Conservation (phyloP, 495 filamentous ascomycete species). For the Hyaloscypha finlandica region DNA sequence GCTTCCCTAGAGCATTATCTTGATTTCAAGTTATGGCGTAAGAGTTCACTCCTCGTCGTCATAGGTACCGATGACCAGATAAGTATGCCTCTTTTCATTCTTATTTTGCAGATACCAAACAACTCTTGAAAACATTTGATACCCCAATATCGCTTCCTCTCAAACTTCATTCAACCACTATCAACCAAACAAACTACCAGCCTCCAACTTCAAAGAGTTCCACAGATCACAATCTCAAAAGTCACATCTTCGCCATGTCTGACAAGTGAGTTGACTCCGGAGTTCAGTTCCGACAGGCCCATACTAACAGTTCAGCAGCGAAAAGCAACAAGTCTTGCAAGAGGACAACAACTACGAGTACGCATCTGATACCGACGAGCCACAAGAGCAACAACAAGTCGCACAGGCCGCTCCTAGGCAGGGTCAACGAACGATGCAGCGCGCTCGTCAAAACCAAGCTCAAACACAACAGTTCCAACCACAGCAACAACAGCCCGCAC, state of each 20-base stretch:
- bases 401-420: background rate
- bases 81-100: slow-evolving; percentile 2
- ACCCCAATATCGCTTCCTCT: background rate
- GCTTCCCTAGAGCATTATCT: background rate
- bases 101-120: background rate
- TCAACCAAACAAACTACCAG: background rate
- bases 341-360: slow-evolving; percentile 27
- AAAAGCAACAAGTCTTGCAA: slow-evolving; percentile 24
- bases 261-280: slow-evolving; percentile 13
- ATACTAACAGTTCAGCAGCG: slow-evolving; percentile 17
- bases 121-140: background rate
- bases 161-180: background rate
- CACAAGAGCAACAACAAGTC: slow-evolving; percentile 23
- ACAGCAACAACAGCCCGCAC: slow-evolving; percentile 9
- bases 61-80: background rate
- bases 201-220: background rate
- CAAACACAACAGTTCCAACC: slow-evolving; percentile 6
- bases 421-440: slow-evolving; percentile 32
- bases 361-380: slow-evolving; percentile 34
- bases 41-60: background rate
- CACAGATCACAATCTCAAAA: background rate
- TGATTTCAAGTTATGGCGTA: background rate
- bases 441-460: slow-evolving; percentile 18
- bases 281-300: background rate
- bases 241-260: slow-evolving; percentile 17